A percentile compares a stretch with the other conserved stretches of the same genome.
These are phyloP conservation scores for Xylaria sp. DNA, from an alignment of 2,329 filamentous ascomycete species.

Conservation along the genomic window DNA sequence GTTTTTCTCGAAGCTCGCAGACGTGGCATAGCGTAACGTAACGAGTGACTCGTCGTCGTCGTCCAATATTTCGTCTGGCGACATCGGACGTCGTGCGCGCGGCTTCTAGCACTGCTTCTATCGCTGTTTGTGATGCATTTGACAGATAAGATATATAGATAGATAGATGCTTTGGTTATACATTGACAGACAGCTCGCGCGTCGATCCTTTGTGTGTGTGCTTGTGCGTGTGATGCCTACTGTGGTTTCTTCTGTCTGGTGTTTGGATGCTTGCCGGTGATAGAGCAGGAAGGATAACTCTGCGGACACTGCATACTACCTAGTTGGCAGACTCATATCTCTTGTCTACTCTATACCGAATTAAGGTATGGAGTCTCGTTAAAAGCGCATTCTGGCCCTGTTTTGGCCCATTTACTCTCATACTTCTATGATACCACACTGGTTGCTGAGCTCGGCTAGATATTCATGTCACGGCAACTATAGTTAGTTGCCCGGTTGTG, in stretches of 20 bases:
- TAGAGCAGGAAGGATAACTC: background rate
- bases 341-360: too few species aligned
- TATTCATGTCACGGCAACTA: background rate
- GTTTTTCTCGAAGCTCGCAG: conserved; percentile 17
- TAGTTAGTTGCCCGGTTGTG: background rate
- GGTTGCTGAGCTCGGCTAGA: background rate
- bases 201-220: conserved; percentile 6
- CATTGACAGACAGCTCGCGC: background rate
- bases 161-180: background rate
- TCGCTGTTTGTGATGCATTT: background rate
- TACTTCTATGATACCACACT: background rate
- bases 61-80: background rate
- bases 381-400: too few species aligned
- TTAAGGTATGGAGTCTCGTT: too few species aligned
- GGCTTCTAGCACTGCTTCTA: background rate
- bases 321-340: background rate
- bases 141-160: background rate
- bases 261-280: background rate
- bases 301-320: background rate
- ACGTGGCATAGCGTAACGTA: background rate
- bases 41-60: background rate
- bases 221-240: background rate
- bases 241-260: background rate
- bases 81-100: background rate
- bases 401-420: background rate